Evolutionary conservation across 1,284 basidiomycete species (phyloP).

Genomic region (Paramarasmius palmivorus): DNA sequence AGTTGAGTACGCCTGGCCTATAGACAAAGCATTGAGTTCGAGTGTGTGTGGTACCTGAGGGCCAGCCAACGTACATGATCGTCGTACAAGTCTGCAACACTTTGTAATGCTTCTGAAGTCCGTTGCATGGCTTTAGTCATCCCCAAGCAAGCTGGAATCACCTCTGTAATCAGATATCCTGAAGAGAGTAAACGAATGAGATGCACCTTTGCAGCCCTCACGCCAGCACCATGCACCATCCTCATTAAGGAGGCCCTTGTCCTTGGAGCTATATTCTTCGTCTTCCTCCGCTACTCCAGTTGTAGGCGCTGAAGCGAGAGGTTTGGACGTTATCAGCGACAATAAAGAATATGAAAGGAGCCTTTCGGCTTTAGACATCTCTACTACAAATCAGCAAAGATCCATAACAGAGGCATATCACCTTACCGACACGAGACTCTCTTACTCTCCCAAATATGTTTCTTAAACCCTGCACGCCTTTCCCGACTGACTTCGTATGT

Average conservation of each 20-base stretch:
- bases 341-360: slow-evolving; percentile 69
- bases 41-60: not conserved
- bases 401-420: not conserved
- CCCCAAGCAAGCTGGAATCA: slow-evolving; percentile 60
- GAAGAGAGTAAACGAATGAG: not conserved
- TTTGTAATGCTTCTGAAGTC: slow-evolving; percentile 72
- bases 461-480: slow-evolving; percentile 67
- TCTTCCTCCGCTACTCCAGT: slow-evolving; percentile 49
- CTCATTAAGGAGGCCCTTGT: slow-evolving; percentile 62
- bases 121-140: slow-evolving; percentile 81
- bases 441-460: slow-evolving; percentile 61
- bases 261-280: slow-evolving; percentile 42
- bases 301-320: slow-evolving; percentile 49
- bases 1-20: slow-evolving; percentile 74
- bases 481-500: slow-evolving; percentile 64
- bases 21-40: not conserved
- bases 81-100: slow-evolving; percentile 77
- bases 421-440: slow-evolving; percentile 67
- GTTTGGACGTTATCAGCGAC: slow-evolving; percentile 68
- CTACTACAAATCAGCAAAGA: slow-evolving; percentile 32
- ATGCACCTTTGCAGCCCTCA: slow-evolving; percentile 65
- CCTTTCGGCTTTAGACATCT: slow-evolving; percentile 74
- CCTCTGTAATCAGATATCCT: slow-evolving; percentile 6
- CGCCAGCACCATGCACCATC: slow-evolving; percentile 88
- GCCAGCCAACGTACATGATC: slow-evolving; percentile 55